phyloP scores from a whole-genome alignment of 2,329 filamentous ascomycete species.

The Stylonectria norvegica region DNA sequence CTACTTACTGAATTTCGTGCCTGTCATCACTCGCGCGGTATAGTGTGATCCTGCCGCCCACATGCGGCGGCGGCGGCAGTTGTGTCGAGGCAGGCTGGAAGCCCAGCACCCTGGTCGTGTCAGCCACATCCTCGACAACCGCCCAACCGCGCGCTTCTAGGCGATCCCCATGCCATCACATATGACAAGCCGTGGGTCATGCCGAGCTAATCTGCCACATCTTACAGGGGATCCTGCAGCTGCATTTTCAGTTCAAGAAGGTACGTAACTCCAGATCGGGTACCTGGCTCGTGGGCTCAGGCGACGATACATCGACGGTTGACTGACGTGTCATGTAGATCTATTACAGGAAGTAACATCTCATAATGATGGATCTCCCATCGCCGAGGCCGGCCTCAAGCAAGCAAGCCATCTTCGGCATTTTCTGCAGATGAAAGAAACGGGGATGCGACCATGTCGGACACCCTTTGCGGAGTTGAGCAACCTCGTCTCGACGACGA shows the following conservation, averaged over 20 bases:
- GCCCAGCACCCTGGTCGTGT: constrained; percentile 11
- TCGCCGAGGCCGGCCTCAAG: constrained; percentile 1
- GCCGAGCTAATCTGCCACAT: constrained; percentile 18
- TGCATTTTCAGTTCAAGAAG: constrained; percentile 99
- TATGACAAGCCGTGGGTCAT: constrained; percentile 9
- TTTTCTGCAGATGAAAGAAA: constrained; percentile 3
- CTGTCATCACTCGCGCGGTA: too few relatives aligned
- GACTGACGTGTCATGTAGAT: constrained; percentile 39
- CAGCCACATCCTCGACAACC: constrained; percentile 10
- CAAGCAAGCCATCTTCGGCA: neutral
- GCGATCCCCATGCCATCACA: neutral
- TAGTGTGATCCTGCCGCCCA: too few relatives aligned
- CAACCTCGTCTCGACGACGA: constrained; percentile 6
- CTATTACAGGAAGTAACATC: constrained; percentile 52
- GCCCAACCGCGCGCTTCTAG: constrained; percentile 8
- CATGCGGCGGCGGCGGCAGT: constrained; percentile 7
- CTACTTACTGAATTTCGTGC: constrained; percentile 7
- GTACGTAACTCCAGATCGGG: constrained; percentile 44
- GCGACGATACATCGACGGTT: constrained; percentile 5
- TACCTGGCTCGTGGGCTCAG: neutral
- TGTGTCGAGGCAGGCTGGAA: constrained; percentile 7
- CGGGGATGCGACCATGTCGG: constrained; percentile 1
- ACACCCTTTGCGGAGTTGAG: constrained; percentile 3
- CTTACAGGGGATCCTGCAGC: constrained; percentile 79
- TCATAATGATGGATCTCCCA: constrained; percentile 1